These are phyloP conservation scores for Fusarium citri DNA, from an alignment of 2,329 filamentous ascomycete species.

Conservation along the genomic window DNA sequence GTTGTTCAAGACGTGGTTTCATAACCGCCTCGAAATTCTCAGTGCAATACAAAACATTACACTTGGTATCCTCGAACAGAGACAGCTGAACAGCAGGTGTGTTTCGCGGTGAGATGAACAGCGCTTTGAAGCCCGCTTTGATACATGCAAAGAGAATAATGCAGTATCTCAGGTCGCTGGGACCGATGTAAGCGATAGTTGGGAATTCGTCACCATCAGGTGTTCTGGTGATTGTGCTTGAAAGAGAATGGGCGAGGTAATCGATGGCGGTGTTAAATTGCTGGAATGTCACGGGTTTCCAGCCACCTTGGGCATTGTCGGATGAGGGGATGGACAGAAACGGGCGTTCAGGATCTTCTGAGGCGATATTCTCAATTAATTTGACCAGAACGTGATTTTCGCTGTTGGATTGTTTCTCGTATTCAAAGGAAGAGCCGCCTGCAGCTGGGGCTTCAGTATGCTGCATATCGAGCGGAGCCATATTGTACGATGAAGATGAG, in stretches of 20 bases:
- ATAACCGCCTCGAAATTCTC: background rate
- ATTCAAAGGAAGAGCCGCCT: background rate
- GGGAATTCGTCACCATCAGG: background rate
- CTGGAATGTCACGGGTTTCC: background rate
- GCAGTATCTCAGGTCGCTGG: background rate
- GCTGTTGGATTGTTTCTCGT: background rate
- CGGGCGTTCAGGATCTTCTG: background rate
- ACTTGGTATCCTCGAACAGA: background rate
- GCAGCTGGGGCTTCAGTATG: background rate
- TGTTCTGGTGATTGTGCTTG: background rate
- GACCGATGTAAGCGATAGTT: background rate
- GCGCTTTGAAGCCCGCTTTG: background rate
- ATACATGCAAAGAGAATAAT: background rate
- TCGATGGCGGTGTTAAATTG: slow-evolving; percentile 1
- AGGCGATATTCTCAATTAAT: background rate
- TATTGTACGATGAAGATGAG: background rate
- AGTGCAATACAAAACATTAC: background rate
- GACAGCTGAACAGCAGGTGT: background rate
- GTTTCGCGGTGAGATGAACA: slow-evolving; percentile 3
- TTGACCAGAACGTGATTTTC: background rate
- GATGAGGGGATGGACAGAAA: background rate
- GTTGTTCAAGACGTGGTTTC: background rate
- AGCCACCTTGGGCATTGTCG: background rate
- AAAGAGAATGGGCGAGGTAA: slow-evolving; percentile 3
- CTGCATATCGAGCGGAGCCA: background rate